These are phyloP conservation scores for Silene coronaria DNA, from an alignment of 179 eudicot species.

Conservation along the genomic window DNA sequence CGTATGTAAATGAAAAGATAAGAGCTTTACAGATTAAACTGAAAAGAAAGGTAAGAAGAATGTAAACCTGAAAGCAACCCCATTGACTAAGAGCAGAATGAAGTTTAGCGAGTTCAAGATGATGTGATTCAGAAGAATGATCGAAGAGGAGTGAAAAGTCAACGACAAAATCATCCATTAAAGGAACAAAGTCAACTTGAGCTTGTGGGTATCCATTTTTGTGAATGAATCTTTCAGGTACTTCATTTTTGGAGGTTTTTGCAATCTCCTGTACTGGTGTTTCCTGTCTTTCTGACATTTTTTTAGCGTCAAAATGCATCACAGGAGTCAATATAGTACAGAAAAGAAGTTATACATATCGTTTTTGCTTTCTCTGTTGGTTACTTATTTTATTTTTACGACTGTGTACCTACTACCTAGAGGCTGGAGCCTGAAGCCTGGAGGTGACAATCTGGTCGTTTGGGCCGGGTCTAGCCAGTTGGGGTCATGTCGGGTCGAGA, in stretches of 20 bases:
- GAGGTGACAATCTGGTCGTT: too few species aligned
- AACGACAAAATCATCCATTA: constrained; percentile 31
- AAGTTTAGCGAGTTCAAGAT: constrained; percentile 32
- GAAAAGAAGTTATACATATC: too few species aligned
- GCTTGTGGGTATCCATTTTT: constrained; percentile 20
- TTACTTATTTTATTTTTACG: too few species aligned
- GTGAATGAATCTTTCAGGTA: constrained; percentile 30
- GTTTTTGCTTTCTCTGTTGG: too few species aligned
- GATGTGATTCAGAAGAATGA: constrained; percentile 11
- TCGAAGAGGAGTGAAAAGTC: constrained; percentile 31
- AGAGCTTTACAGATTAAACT: not conserved
- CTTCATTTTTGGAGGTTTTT: constrained; percentile 6
- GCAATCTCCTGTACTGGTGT: constrained; percentile 37
- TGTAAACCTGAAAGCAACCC: constrained; percentile 49
- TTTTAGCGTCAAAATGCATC: too few species aligned
- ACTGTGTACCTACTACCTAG: too few species aligned
- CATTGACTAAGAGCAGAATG: constrained; percentile 37
- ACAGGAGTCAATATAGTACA: too few species aligned
- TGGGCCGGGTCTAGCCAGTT: too few species aligned
- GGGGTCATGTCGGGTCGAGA: too few species aligned
- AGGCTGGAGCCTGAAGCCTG: too few species aligned
- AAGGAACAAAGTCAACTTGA: constrained; percentile 23
- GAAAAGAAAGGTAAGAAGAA: not conserved
- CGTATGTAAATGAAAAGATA: too few species aligned
- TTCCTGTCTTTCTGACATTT: constrained; percentile 5